Evolutionary conservation across 2,329 filamentous ascomycete genomes (phyloP), one percentile per base, ranked within the genome.

Genomic region (Trichophyton rubrum): DNA sequence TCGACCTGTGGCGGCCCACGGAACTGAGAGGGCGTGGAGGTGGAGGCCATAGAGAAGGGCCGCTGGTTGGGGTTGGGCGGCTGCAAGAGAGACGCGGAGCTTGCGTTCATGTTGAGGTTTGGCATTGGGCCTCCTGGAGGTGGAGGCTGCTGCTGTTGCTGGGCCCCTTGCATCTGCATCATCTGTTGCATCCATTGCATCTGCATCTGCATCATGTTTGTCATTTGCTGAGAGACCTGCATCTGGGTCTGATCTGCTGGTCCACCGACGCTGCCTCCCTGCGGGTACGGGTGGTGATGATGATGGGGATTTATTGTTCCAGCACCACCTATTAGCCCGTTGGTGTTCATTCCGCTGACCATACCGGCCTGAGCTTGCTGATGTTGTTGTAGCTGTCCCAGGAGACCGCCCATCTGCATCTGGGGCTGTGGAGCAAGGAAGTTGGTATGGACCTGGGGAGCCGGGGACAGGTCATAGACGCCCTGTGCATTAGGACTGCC

Each of bases 201-300:
- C 71, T 95, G 90, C 86, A 93, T 90, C 70, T 90, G 87, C 87
- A 92, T 90, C 75, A 92, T 90, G 68, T 89, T 86, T 60, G 83
- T 82, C 88, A 92, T 91, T 69, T 91, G 87, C 68, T 90, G 86
- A 5, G 83, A 86, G 80, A 93, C 87, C 66, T 91, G 85, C 47
- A 91, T 80, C 67, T 92, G 88, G 30, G 85, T 85, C 70, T 88
- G 86, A 63, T 90, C 86, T 22, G 82, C 82, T 11, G 66, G 69
- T 40, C 66, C 24, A 8, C 49, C 49, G 13, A 30, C 24, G 22
- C 49, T 53, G 22, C 49, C 49, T 22, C 11, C 24, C 49, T 53
- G 49, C 7, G 49, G 49, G 27, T 6, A 53, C 22, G 49, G 49
- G 15, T 57, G 55, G 40, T 43, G 55, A 30, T 57, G 55, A 3